Evolutionary conservation across 257 asterid species (phyloP).

Genomic region (Solanum clarkiae): DNA sequence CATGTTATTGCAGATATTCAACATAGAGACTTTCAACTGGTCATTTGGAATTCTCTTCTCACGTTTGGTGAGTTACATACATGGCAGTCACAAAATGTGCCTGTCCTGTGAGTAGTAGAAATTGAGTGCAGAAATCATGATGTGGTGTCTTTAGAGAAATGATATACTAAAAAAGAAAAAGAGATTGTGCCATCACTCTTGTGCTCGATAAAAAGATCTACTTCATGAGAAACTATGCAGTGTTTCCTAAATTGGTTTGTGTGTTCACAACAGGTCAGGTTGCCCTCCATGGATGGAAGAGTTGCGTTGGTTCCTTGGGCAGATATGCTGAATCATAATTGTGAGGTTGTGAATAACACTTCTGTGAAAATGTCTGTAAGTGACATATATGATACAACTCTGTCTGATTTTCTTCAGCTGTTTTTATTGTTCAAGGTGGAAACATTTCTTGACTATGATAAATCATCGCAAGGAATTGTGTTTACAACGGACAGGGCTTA

Average conservation of each 20-base stretch:
- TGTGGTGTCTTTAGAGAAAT: background rate
- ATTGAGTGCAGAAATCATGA: background rate
- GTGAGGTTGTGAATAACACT: slow-evolving; percentile 39
- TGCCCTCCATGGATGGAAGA: slow-evolving; percentile 81
- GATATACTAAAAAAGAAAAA: background rate
- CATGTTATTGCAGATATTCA: slow-evolving; percentile 54
- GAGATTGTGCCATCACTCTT: background rate
- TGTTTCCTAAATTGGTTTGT: background rate
- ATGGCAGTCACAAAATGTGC: background rate
- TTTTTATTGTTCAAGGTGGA: slow-evolving; percentile 41
- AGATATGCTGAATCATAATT: slow-evolving; percentile 90
- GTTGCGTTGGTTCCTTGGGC: slow-evolving; percentile 99
- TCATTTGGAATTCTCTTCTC: slow-evolving; percentile 93
- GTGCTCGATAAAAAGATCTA: background rate
- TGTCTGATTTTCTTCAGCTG: slow-evolving; percentile 7
- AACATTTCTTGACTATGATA: slow-evolving; percentile 85
- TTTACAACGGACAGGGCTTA: slow-evolving; percentile 84
- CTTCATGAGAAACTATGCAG: background rate
- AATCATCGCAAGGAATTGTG: slow-evolving; percentile 78
- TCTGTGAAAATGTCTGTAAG: background rate
- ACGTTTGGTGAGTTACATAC: slow-evolving; percentile 62
- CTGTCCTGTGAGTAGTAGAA: background rate
- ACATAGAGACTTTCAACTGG: slow-evolving; percentile 79
- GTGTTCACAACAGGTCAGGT: slow-evolving; percentile 43
- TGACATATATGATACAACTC: background rate